These are phyloP conservation scores for Blumeriella jaapii DNA, from an alignment of 2,329 filamentous ascomycete genomes.

Conservation along the genomic window DNA sequence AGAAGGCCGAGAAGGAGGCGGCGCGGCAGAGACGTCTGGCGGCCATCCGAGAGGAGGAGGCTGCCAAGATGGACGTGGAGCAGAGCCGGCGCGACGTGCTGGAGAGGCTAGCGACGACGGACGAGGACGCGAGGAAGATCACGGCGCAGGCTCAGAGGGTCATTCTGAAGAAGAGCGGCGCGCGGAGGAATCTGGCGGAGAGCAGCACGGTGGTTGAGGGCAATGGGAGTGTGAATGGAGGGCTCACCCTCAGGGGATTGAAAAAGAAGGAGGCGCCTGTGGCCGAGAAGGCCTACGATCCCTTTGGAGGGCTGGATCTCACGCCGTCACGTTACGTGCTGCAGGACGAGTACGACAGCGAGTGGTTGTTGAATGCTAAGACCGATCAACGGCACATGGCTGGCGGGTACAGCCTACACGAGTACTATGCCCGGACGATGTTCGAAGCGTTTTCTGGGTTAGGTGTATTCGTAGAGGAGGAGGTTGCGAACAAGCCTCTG, in stretches of 20 bases:
- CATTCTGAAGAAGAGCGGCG: constrained; percentile 60
- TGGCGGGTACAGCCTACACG: constrained; percentile 72
- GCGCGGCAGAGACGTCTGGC: constrained; percentile 50
- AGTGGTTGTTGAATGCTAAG: constrained; percentile 57
- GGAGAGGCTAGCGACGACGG: constrained; percentile 51
- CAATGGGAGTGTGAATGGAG: constrained; percentile 14
- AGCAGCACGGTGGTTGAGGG: constrained; percentile 12
- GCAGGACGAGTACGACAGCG: constrained; percentile 60
- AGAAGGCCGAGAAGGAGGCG: constrained; percentile 56
- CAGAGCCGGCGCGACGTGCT: constrained; percentile 59
- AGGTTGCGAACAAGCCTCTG: constrained; percentile 28
- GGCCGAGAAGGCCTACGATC: constrained; percentile 71
- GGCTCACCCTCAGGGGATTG: constrained; percentile 66
- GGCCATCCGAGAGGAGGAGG: constrained; percentile 56
- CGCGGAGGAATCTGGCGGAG: constrained; percentile 35
- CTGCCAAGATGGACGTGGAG: constrained; percentile 52
- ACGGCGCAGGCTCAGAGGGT: constrained; percentile 45
- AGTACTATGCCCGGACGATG: constrained; percentile 72
- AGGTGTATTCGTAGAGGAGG: constrained; percentile 77
- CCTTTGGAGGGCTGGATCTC: constrained; percentile 67
- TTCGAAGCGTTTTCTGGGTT: constrained; percentile 85
- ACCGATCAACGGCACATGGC: constrained; percentile 56
- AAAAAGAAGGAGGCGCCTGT: constrained; percentile 51
- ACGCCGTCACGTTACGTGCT: constrained; percentile 59
- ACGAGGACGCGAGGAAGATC: constrained; percentile 47